Conservation (phyloP, 2,329 filamentous ascomycete genomes). For the Teratosphaeria viscida region DNA sequence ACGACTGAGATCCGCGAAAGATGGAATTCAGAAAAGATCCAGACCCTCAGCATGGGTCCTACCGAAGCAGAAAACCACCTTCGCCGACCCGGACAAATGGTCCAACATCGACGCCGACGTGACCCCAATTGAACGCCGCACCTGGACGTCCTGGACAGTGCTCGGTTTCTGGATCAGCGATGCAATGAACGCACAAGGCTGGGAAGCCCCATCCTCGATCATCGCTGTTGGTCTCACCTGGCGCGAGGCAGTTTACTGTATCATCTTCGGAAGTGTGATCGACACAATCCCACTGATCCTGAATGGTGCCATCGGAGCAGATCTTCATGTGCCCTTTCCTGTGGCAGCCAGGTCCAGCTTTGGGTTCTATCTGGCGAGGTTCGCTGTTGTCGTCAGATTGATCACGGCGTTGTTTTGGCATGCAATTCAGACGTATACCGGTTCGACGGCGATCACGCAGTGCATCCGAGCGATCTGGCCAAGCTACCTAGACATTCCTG, state of each 20-base stretch:
- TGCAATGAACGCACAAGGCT: conserved; percentile 35
- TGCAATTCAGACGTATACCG: conserved; percentile 56
- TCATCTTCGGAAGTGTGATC: conserved; percentile 25
- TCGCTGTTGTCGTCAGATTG: conserved; percentile 43
- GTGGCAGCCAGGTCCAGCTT: conserved; percentile 46
- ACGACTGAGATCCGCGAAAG: not conserved
- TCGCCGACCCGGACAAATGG: conserved; percentile 32
- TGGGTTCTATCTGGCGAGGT: conserved; percentile 48
- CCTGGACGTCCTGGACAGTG: conserved; percentile 34
- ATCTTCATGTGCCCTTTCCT: conserved; percentile 46
- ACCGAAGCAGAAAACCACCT: conserved; percentile 29
- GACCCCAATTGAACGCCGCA: conserved; percentile 35
- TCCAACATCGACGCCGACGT: conserved; percentile 38
- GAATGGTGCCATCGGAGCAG: conserved; percentile 37
- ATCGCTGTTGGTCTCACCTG: conserved; percentile 37
- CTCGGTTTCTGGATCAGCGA: conserved; percentile 39
- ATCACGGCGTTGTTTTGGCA: conserved; percentile 53
- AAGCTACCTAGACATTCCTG: conserved; percentile 34
- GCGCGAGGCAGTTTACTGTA: conserved; percentile 26
- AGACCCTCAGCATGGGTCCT: conserved; percentile 32
- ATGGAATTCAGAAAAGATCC: conserved; percentile 23
- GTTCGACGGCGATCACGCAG: conserved; percentile 43
- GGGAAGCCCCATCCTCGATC: conserved; percentile 38
- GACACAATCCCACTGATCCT: conserved; percentile 16
- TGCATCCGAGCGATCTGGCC: conserved; percentile 51